Evolutionary conservation across 345 rosid species (phyloP).

Genomic region (Gossypium rotundifolium): DNA sequence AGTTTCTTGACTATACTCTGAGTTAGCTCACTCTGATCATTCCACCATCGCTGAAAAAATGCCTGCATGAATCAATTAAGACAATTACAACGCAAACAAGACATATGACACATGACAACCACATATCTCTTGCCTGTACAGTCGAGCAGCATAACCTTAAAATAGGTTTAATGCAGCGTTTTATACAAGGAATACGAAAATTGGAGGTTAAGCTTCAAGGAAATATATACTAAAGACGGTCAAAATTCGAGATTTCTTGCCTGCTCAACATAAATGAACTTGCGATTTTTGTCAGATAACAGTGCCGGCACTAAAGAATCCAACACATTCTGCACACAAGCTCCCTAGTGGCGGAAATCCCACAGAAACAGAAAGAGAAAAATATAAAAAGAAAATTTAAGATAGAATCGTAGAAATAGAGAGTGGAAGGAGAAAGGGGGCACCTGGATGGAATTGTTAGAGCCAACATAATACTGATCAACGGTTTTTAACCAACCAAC

Average conservation of each 20-base stretch:
- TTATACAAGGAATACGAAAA: neutral
- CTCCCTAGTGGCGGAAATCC: slow-evolving; percentile 38
- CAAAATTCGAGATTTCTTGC: slow-evolving; percentile 25
- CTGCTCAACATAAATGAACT: slow-evolving; percentile 79
- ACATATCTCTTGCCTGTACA: neutral
- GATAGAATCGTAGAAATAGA: neutral
- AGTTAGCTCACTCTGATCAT: slow-evolving; percentile 62
- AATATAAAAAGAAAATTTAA: neutral
- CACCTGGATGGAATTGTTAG: slow-evolving; percentile 97
- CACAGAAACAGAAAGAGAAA: neutral
- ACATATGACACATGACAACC: neutral
- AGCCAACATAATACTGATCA: slow-evolving; percentile 98
- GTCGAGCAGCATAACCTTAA: neutral
- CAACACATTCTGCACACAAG: slow-evolving; percentile 89
- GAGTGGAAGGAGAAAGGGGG: neutral
- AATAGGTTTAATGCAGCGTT: neutral
- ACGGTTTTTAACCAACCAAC: slow-evolving; percentile 98
- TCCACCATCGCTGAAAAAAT: slow-evolving; percentile 97
- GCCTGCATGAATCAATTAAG: slow-evolving; percentile 50
- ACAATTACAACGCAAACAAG: neutral
- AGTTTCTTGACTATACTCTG: slow-evolving; percentile 53
- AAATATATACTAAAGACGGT: neutral
- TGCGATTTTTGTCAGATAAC: slow-evolving; percentile 83
- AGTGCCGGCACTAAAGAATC: slow-evolving; percentile 88
- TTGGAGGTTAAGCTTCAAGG: neutral